A percentile compares a stretch with the other conserved stretches of the same genome.
These are phyloP conservation scores for Tulasnella sp. DNA, from an alignment of 768 basidiomycete species.

Conservation along the genomic window DNA sequence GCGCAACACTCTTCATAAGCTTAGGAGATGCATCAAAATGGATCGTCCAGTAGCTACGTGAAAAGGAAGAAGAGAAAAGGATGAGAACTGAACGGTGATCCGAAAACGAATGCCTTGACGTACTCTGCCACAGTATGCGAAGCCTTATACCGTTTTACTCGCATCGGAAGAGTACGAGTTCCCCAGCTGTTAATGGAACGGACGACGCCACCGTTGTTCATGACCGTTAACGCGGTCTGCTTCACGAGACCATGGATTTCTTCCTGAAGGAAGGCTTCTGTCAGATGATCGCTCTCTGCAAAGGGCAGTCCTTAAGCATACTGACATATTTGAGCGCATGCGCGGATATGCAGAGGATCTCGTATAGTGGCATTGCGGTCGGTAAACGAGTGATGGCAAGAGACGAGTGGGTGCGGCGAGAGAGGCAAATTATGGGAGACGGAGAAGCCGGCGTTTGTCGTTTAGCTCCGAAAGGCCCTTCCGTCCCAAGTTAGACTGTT, in stretches of 20 bases:
- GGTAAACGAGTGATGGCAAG: background rate
- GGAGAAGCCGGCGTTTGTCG: background rate
- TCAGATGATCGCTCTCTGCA: background rate
- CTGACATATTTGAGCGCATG: slow-evolving; percentile 66
- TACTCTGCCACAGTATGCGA: slow-evolving; percentile 61
- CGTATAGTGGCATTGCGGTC: slow-evolving; percentile 67
- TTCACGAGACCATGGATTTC: slow-evolving; percentile 66
- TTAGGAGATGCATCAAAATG: slow-evolving; percentile 79
- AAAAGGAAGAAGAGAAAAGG: slow-evolving; percentile 5
- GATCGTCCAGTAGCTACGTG: slow-evolving; percentile 74
- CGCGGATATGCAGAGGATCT: slow-evolving; percentile 71
- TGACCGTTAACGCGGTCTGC: slow-evolving; percentile 56
- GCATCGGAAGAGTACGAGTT: slow-evolving; percentile 56
- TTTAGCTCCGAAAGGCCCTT: background rate
- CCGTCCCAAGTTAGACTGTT: background rate
- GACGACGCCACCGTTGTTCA: slow-evolving; percentile 70
- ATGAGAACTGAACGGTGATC: background rate
- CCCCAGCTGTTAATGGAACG: slow-evolving; percentile 70
- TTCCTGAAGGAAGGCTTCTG: slow-evolving; percentile 31
- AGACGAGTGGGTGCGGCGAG: background rate
- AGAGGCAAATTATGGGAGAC: background rate
- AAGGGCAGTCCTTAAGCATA: slow-evolving; percentile 12
- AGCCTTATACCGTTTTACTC: slow-evolving; percentile 40
- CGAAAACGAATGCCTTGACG: slow-evolving; percentile 27
- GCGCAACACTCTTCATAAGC: slow-evolving; percentile 50